Conservation (phyloP, 2,329 filamentous ascomycete genomes). For the Dichotomopilus funicola region DNA sequence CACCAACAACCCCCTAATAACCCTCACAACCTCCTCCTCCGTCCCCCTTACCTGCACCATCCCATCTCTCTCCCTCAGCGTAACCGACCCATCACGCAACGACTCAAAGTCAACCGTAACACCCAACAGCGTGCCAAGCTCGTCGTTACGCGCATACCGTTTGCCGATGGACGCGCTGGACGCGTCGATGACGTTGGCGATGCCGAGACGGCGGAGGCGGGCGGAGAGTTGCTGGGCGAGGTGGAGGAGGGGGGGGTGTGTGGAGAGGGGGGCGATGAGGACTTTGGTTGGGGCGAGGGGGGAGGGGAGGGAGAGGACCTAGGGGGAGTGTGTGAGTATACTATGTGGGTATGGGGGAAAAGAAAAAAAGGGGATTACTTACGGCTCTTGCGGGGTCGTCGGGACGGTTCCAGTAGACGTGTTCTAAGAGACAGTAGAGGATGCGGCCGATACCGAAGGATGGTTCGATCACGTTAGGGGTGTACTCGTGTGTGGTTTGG, state of each 20-base stretch:
- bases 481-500: conserved; percentile 60
- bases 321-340: background rate
- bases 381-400: conserved; percentile 59
- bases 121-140: conserved; percentile 81
- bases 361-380: conserved; percentile 27
- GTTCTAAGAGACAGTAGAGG: conserved; percentile 66
- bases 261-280: conserved; percentile 75
- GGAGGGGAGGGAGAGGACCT: conserved; percentile 42
- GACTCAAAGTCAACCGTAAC: conserved; percentile 91
- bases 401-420: conserved; percentile 63
- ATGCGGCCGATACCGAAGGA: conserved; percentile 74
- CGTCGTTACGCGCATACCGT: conserved; percentile 87
- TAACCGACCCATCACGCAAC: conserved; percentile 73
- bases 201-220: conserved; percentile 52
- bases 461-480: conserved; percentile 66
- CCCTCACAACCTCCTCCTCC: conserved; percentile 43
- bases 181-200: conserved; percentile 77
- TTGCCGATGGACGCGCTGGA: conserved; percentile 67
- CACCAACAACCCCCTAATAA: background rate
- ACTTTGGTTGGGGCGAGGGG: conserved; percentile 81
- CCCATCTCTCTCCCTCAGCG: conserved; percentile 76
- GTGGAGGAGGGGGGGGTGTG: conserved; percentile 61
- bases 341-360: background rate
- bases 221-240: conserved; percentile 42
- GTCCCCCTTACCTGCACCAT: conserved; percentile 78